Evolutionary conservation across 371 early-diverging fungal species (phyloP).

Genomic region (Rhizomucor pusillus): DNA sequence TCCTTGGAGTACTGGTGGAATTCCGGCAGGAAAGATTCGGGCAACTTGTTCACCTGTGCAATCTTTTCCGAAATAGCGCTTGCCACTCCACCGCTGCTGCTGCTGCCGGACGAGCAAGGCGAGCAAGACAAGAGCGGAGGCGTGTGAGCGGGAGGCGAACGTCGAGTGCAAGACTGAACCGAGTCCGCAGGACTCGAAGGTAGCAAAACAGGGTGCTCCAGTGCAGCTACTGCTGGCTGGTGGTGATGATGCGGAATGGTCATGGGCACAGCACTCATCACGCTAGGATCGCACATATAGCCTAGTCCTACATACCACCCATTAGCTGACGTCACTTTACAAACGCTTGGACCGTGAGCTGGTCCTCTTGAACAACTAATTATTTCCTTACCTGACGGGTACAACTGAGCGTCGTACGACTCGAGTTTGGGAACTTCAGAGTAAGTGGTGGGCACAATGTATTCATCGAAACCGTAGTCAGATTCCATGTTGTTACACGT

Average conservation of each 20-base stretch:
- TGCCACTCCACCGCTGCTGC: neutral
- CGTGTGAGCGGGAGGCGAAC: slow-evolving; percentile 28
- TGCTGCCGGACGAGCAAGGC: slow-evolving; percentile 7
- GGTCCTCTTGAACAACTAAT: no score
- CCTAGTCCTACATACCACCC: neutral
- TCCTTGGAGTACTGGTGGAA: slow-evolving; percentile 52
- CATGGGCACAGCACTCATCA: slow-evolving; percentile 9
- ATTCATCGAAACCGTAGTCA: slow-evolving; percentile 48
- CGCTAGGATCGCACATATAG: slow-evolving; percentile 14
- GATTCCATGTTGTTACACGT: slow-evolving; percentile 18
- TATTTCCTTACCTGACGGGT: slow-evolving; percentile 32
- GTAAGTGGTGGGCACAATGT: slow-evolving; percentile 44
- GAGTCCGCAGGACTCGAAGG: slow-evolving; percentile 13
- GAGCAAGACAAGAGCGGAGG: slow-evolving; percentile 17
- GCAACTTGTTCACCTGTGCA: slow-evolving; percentile 44
- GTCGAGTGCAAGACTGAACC: slow-evolving; percentile 13
- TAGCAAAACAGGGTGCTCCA: slow-evolving; percentile 12
- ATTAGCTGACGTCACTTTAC: neutral
- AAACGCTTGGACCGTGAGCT: no score
- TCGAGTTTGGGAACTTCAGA: slow-evolving; percentile 34
- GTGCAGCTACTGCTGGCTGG: neutral
- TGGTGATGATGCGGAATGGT: slow-evolving; percentile 11
- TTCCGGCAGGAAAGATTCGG: slow-evolving; percentile 48
- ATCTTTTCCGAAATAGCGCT: slow-evolving; percentile 33
- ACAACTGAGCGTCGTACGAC: slow-evolving; percentile 38